Evolutionary conservation across 257 asterid species (phyloP).

Genomic region (Ilex aquifolium): DNA sequence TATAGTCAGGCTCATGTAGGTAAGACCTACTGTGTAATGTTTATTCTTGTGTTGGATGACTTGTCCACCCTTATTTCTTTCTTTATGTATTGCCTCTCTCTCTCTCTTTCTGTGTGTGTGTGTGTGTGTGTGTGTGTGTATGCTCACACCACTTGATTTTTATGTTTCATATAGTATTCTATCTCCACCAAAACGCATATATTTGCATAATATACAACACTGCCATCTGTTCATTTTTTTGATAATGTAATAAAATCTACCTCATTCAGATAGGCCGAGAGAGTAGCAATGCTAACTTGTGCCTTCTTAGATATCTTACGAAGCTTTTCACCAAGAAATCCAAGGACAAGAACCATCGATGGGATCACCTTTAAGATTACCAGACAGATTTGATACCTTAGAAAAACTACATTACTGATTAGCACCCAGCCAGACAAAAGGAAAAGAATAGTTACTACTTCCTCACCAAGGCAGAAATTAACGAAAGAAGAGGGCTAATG

Average conservation of each 20-base stretch:
- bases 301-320: constrained; percentile 59
- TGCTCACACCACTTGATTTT: too few relatives aligned
- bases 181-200: too few relatives aligned
- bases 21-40: too few relatives aligned
- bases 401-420: constrained; percentile 1
- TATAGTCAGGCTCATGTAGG: too few relatives aligned
- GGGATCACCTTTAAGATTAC: constrained; percentile 58
- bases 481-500: constrained; percentile 65
- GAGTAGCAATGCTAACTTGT: constrained; percentile 63
- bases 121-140: too few relatives aligned
- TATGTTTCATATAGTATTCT: too few relatives aligned
- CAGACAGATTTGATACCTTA: constrained; percentile 11
- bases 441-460: neutral
- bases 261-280: constrained; percentile 87
- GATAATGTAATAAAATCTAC: constrained; percentile 18
- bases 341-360: constrained; percentile 52
- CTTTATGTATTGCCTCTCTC: too few relatives aligned
- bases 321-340: constrained; percentile 81
- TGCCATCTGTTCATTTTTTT: too few relatives aligned
- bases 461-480: constrained; percentile 74
- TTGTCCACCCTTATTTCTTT: too few relatives aligned
- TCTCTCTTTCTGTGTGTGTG: too few relatives aligned
- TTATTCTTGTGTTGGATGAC: too few relatives aligned
- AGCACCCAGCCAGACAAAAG: neutral
- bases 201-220: too few relatives aligned